A percentile compares a stretch with the other conserved stretches of the same genome.
phyloP scores from a whole-genome alignment of 345 rosid genomes.

The Melaleuca alternifolia region DNA sequence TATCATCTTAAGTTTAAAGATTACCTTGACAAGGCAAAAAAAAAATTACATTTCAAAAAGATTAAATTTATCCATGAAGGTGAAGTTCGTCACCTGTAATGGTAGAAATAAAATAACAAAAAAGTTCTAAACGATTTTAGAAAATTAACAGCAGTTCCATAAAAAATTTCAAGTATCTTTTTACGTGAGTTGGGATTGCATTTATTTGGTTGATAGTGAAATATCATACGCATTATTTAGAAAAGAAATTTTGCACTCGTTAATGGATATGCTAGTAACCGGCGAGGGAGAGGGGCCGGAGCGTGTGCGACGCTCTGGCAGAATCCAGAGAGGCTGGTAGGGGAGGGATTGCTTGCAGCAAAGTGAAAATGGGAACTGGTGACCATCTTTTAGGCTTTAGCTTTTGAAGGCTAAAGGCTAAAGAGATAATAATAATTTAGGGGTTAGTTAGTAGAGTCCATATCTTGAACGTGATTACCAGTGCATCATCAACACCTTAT shows the following conservation, averaged over 20 bases:
- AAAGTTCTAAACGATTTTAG: too few relatives aligned
- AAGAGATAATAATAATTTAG: not conserved
- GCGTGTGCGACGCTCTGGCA: not conserved
- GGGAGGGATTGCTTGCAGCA: not conserved
- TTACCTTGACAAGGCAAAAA: too few relatives aligned
- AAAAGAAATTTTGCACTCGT: not conserved
- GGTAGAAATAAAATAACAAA: too few relatives aligned
- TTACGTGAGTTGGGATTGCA: not conserved
- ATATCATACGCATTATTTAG: not conserved
- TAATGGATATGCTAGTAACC: too few relatives aligned
- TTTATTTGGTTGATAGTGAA: not conserved
- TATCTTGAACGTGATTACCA: not conserved
- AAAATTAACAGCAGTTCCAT: not conserved
- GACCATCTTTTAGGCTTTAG: not conserved
- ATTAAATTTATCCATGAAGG: too few relatives aligned
- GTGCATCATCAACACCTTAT: not conserved
- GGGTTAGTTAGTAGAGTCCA: not conserved
- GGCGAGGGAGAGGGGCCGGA: not conserved
- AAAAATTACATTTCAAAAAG: too few relatives aligned
- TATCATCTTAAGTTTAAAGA: too few relatives aligned
- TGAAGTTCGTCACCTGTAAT: too few relatives aligned
- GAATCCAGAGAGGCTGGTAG: not conserved
- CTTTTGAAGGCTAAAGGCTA: too few relatives aligned
- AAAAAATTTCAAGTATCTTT: not conserved
- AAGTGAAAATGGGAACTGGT: not conserved